Base-by-base conservation (phyloP, 179 eudicot species). In the Gypsophila paniculata region DNA sequence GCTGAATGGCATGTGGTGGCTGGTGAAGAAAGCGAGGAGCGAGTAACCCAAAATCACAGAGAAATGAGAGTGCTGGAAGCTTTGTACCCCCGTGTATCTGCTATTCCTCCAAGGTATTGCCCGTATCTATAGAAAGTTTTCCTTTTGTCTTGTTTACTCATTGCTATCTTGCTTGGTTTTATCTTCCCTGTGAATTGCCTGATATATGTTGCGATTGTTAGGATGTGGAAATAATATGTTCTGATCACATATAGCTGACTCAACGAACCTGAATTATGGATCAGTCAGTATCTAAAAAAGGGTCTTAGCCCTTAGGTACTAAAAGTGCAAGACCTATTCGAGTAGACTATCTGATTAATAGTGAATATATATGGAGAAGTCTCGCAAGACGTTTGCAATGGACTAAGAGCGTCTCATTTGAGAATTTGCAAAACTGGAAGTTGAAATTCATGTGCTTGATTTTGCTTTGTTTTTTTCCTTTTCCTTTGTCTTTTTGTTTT, bases 11-110 rank as follows among this genome's bases (percentile, higher is more conserved):
- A 14, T 61, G 86, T 89, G 66, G 91, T 82, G 66, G 80, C 85
- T 72, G 96, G 91, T 57, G 90, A 86, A 69, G 84, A 81, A 70
- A 87, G 96, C 60, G 52, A 79, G 61, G 90, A 87, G 74, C 69
- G 64, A 44, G 69, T 29, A 57, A 76, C 75, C 75, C 89, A 83
- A 70, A 77, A 57, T 67, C 55, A 25, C 61, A 69, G 93, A 76
- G 85, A 85, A 80, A 69, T 34, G 64, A 65, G 71, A 38, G 62
- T 85, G 53, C 76, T 71, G 53, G 86, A 84, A 79, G 84, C 82
- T 55, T 66, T 77, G 55, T 85, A 83, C 83, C 78, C 83, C 44
- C 68, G 71, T 34, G 75, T 34, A 64, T 83, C 86, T 29, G 73
- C 76, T 69, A 76, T 85, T 77, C 87, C 89, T 72, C 81, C 78